Base-by-base conservation (phyloP, 495 filamentous ascomycete species). In the Pseudomonodictys pantanalensis region DNA sequence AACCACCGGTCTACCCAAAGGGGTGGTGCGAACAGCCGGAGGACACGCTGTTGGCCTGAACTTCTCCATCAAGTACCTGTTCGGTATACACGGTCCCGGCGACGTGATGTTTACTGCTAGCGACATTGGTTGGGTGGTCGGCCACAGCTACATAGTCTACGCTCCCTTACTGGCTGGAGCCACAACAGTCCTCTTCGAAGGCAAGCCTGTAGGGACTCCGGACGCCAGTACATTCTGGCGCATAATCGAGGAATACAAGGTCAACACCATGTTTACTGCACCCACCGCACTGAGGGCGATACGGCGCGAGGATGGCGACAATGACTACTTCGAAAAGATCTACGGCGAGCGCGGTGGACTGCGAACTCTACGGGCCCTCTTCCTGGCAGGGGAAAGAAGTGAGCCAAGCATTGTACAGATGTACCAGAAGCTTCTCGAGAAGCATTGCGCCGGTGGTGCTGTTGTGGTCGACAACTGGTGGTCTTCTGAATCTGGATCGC, bases 401-500 rank as follows among this genome's bases (percentile, higher is more conserved):
- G 92, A 97, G 66, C 91, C 92, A 5, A 86, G 84, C 50, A 91
- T 97, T 66, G 80, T 97, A 2, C 80, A 78, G 9, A 83, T 87
- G 69, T 96, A 91, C 57, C 86, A 91, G 64, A 75, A 83, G 5
- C 78, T 95, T 1, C 75, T 96, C 2, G 65, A 74, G 10, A 75
- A 79, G 50, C 83, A 90, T 62, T 86, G 81, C 33, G 82, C 83
- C 0, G 74, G 73, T 0, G 79, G 80, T 26, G 84, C 90, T 0
- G 75, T 81, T 25, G 88, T 96, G 15, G 78, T 96, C 48, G 92
- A 97, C 70, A 95, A 96, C 68, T 97, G 92, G 92, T 97, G 92
- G 92, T 92, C 89, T 2, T 92, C 89, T 1, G 92, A 96, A 72
- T 90, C 88, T 0, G 92, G 92, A 7, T 90, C 87, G 3, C 92